phyloP scores from a whole-genome alignment of 805 yeast genomes.

The Lachancea lanzarotensis region DNA sequence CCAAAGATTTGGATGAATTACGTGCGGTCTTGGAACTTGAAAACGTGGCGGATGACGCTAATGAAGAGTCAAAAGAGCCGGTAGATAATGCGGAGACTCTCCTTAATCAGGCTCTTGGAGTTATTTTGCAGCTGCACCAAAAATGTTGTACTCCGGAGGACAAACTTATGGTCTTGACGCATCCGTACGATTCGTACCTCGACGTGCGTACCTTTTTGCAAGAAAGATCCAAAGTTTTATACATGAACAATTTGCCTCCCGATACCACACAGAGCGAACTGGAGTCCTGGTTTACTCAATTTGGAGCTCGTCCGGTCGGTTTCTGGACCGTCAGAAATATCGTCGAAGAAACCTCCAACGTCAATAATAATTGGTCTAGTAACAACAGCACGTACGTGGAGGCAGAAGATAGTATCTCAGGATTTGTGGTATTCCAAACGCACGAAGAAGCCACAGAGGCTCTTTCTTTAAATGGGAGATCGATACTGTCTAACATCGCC shows the following conservation, averaged over 20 bases:
- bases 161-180: conserved; percentile 50
- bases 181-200: conserved; percentile 70
- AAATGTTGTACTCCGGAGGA: conserved; percentile 40
- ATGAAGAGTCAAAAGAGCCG: conserved; percentile 6
- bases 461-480: conserved; percentile 70
- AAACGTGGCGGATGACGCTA: conserved; percentile 9
- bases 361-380: conserved; percentile 20
- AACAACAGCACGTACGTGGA: conserved; percentile 34
- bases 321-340: conserved; percentile 80
- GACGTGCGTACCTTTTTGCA: conserved; percentile 61
- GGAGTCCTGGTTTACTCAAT: conserved; percentile 86
- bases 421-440: conserved; percentile 76
- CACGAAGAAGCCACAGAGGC: conserved; percentile 85
- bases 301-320: conserved; percentile 79
- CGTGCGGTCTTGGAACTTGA: conserved; percentile 37
- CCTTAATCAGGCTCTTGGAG: conserved; percentile 19
- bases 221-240: conserved; percentile 74
- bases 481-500: conserved; percentile 31
- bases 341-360: conserved; percentile 23
- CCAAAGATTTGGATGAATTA: conserved; percentile 14
- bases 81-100: background rate
- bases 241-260: conserved; percentile 69
- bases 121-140: conserved; percentile 26
- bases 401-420: conserved; percentile 50
- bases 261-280: conserved; percentile 89